Evolutionary conservation across 2,329 filamentous ascomycete species (phyloP).

Genomic region (Paecilomyces formosus): DNA sequence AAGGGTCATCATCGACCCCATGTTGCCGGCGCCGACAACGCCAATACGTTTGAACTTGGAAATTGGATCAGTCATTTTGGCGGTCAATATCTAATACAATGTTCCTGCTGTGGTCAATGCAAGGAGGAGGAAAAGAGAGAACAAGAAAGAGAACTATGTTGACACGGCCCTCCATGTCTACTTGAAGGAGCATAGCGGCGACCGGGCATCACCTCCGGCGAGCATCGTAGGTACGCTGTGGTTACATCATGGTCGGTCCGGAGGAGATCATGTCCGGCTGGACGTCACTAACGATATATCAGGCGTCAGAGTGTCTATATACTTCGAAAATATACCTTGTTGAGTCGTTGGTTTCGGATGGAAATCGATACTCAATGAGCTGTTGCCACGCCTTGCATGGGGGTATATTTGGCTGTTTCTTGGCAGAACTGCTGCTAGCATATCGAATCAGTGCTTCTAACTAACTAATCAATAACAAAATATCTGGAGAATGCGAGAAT

Average conservation of each 20-base stretch:
- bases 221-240: background rate
- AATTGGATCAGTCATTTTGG: conserved; percentile 11
- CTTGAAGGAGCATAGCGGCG: conserved; percentile 13
- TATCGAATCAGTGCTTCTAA: no score
- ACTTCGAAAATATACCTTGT: background rate
- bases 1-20: conserved; percentile 38
- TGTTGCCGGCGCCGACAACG: conserved; percentile 33
- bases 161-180: conserved; percentile 1
- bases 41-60: conserved; percentile 30
- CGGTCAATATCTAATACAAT: background rate
- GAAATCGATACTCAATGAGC: background rate
- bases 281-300: background rate
- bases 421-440: no score
- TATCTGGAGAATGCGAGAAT: background rate
- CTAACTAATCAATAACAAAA: no score
- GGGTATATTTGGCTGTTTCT: no score
- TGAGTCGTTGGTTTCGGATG: background rate
- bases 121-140: background rate
- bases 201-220: conserved; percentile 6
- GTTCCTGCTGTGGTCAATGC: background rate
- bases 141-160: background rate
- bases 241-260: conserved; percentile 3
- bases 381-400: no score
- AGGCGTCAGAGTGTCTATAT: background rate
- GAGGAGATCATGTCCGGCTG: background rate